Base-by-base conservation (phyloP, 805 yeast genomes). In the Millerozyma miso region DNA sequence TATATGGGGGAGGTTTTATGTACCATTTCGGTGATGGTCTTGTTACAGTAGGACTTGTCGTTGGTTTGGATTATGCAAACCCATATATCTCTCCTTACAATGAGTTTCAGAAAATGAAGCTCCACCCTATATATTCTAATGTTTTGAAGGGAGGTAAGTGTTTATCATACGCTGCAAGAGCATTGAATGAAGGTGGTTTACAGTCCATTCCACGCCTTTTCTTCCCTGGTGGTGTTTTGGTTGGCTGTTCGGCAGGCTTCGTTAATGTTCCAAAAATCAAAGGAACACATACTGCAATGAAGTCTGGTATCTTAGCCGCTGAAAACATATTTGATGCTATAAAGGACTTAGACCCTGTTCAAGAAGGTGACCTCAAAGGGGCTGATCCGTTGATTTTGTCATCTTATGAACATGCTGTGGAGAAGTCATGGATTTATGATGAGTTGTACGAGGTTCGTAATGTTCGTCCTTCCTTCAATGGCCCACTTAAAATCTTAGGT, bases 271-370 rank as follows among this genome's bases (percentile, higher is more conserved):
- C 99, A 41, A 93, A 91, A 63, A 87, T 93, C 57, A 93, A 93
- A 67, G 99, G 99, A 13, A 83, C 97, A 0, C 99, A 93, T 62
- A 91, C 97, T 1, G 98, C 99, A 1, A 88, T 93, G 81, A 93
- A 93, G 64, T 76, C 93, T 7, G 99, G 98, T 26, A 83, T 93
- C 76, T 64, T 93, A 20, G 99, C 99, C 2, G 99, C 98, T 2
- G 97, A 93, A 56, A 60, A 76, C 17, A 85, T 89, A 34, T 88
- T 72, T 55, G 69, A 73, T 3, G 48, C 44, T 18, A 47, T 69
- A 35, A 59, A 57, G 38, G 74, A 68, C 6, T 65, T 85, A 39
- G 71, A 77, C 1, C 62, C 67, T 15, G 63, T 76, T 38, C 77
- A 73, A 45, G 72, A 65, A 44, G 59, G 60, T 16, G 65, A 71